phyloP scores from a whole-genome alignment of 306 rosid species.

The Fagus crenata region DNA sequence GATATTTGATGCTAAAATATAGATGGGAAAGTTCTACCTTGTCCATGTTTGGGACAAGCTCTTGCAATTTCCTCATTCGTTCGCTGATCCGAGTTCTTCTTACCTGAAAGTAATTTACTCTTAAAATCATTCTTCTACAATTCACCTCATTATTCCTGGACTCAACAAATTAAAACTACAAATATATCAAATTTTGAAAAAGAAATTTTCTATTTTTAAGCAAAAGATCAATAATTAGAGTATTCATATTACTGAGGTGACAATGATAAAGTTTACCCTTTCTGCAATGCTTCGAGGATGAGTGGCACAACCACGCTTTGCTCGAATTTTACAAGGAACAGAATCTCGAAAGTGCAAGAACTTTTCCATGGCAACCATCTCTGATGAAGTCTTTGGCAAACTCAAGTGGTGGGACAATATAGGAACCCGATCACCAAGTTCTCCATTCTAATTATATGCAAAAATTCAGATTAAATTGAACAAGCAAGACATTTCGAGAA shows the following conservation, averaged over 20 bases:
- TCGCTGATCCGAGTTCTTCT: conserved; percentile 95
- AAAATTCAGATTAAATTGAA: conserved; percentile 1
- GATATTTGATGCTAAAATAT: not conserved
- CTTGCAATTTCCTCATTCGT: conserved; percentile 91
- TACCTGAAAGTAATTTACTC: conserved; percentile 43
- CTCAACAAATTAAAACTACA: not conserved
- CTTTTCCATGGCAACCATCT: conserved; percentile 61
- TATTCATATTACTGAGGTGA: not conserved
- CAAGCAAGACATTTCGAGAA: conserved; percentile 18
- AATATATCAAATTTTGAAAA: not conserved
- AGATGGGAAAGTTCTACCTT: conserved; percentile 48
- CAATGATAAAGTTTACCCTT: conserved; percentile 52
- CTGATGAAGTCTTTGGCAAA: conserved; percentile 70
- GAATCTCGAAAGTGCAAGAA: conserved; percentile 76
- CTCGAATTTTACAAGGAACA: conserved; percentile 92
- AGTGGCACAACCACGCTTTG: conserved; percentile 95
- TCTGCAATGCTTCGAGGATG: conserved; percentile 99
- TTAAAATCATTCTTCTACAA: conserved; percentile 10
- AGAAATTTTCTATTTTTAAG: not conserved
- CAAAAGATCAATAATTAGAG: not conserved
- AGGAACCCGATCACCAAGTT: conserved; percentile 54
- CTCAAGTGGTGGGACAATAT: conserved; percentile 73
- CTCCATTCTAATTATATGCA: conserved; percentile 52
- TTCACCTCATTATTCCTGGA: not conserved
- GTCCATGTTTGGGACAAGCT: conserved; percentile 97